Conservation (phyloP, 2,329 filamentous ascomycete genomes). For the Colletotrichum sp. region DNA sequence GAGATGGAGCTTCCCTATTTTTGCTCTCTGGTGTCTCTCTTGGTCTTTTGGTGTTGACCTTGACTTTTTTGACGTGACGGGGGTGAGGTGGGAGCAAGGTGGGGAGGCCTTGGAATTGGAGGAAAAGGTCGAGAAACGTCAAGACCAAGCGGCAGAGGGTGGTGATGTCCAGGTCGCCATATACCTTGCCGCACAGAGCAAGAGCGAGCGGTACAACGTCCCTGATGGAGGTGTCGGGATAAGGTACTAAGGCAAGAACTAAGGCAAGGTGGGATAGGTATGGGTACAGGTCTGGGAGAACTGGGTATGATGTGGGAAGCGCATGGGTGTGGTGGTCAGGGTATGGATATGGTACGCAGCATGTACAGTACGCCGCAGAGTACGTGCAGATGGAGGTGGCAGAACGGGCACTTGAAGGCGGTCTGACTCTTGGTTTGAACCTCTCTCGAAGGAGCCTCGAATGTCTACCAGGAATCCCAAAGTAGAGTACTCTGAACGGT, state of each 20-base stretch:
- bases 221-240: background rate
- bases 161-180: conserved; percentile 12
- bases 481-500: background rate
- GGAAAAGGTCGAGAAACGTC: conserved; percentile 13
- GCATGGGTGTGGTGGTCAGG: background rate
- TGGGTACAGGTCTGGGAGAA: background rate
- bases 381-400: background rate
- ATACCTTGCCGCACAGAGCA: conserved; percentile 3
- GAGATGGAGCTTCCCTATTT: conserved; percentile 27
- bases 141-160: conserved; percentile 5
- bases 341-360: background rate
- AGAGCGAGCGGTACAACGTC: background rate
- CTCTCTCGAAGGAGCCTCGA: background rate
- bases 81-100: conserved; percentile 27
- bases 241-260: conserved; percentile 5
- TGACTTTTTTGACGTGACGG: conserved; percentile 9
- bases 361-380: background rate
- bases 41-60: conserved; percentile 2
- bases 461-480: background rate
- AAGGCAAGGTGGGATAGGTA: background rate
- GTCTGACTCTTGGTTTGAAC: background rate
- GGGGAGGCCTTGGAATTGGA: conserved; percentile 21
- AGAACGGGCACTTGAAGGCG: conserved; percentile 15
- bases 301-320: background rate
- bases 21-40: background rate